Evolutionary conservation across 352 stramenopile genomes (phyloP), one percentile per base, ranked within the genome.

Genomic region (Globisporangium paddicum): DNA sequence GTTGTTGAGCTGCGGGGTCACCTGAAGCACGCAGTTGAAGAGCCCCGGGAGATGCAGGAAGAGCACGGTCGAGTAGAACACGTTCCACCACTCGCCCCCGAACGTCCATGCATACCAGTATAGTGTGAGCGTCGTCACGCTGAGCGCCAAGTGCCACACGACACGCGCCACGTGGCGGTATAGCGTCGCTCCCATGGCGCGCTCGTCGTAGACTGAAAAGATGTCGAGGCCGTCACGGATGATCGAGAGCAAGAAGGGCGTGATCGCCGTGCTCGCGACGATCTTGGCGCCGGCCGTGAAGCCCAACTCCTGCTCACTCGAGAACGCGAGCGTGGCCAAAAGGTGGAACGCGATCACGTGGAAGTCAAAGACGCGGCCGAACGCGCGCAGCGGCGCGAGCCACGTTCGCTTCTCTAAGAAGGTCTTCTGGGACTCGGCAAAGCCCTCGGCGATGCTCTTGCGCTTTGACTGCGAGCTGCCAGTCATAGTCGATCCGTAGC

Each of bases 331-430:
- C 6, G 95, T 80, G 8, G 80, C 87, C 21, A 99, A 73, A 14
- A 99, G 82, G 62, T 98, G 97, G 75, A 99, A 99, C 8, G 93
- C 91, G 25, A 98, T 77, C 51, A 99, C 90, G 70, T 99, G 96
- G 78, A 98, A 99, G 67, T 98, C 97, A 49, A 99, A 91, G 44
- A 99, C 92, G 21, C 97, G 90, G 55, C 86, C 89, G 63, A 99
- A 94, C 6, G 95, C 94, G 38, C 98, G 90, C 35, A 99, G 77
- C 16, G 94, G 93, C 40, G 96, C 87, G 7, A 99, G 76, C 95
- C 97, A 98, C 35, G 91, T 98, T 18, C 97, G 84, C 68, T 99
- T 99, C 66, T 99, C 97, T 28, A 99, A 60, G 59, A 99, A 99
- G 2, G 96, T 98, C 79, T 99, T 99, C 5, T 95, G 89, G 9